Percentiles rank a stretch among this genome's conserved stretches.
Evolutionary conservation across 345 rosid genomes (phyloP).

Genomic region (Kernera saxatilis): DNA sequence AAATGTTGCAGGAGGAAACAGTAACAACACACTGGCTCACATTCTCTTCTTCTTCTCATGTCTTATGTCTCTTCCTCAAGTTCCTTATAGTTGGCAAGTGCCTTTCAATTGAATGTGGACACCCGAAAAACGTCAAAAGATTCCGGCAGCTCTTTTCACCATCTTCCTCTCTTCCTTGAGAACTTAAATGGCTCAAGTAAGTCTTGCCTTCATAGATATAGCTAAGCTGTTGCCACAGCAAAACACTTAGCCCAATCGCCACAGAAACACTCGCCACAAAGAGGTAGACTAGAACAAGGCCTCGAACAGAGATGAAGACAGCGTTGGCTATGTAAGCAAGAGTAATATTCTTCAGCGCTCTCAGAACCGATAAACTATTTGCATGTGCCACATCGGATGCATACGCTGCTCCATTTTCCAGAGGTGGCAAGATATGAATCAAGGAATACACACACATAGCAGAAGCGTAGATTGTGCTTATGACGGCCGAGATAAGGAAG

Average conservation of each 20-base stretch:
- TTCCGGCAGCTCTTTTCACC: slow-evolving; percentile 63
- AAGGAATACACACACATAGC: slow-evolving; percentile 43
- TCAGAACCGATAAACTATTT: slow-evolving; percentile 29
- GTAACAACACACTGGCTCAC: neutral
- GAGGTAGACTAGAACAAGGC: slow-evolving; percentile 69
- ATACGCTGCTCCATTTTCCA: slow-evolving; percentile 16
- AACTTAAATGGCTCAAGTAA: slow-evolving; percentile 60
- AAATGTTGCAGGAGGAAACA: slow-evolving; percentile 5
- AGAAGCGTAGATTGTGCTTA: slow-evolving; percentile 44
- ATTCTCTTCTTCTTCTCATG: slow-evolving; percentile 28
- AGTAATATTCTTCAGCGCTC: slow-evolving; percentile 42
- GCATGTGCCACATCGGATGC: slow-evolving; percentile 13
- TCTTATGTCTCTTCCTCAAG: slow-evolving; percentile 55
- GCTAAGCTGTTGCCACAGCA: slow-evolving; percentile 81
- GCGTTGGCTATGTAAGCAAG: slow-evolving; percentile 49
- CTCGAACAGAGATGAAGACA: slow-evolving; percentile 51
- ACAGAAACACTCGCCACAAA: slow-evolving; percentile 63
- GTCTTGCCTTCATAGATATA: slow-evolving; percentile 78
- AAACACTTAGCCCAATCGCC: slow-evolving; percentile 61
- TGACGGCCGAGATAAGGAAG: slow-evolving; percentile 67
- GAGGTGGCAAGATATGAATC: slow-evolving; percentile 51
- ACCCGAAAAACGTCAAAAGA: slow-evolving; percentile 65
- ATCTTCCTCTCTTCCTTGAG: slow-evolving; percentile 40
- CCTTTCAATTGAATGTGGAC: slow-evolving; percentile 47
- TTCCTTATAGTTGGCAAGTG: slow-evolving; percentile 40